A percentile compares a stretch with the other conserved stretches of the same genome.
Conservation (phyloP, 805 yeast species). For the Wickerhamiella galacta region DNA sequence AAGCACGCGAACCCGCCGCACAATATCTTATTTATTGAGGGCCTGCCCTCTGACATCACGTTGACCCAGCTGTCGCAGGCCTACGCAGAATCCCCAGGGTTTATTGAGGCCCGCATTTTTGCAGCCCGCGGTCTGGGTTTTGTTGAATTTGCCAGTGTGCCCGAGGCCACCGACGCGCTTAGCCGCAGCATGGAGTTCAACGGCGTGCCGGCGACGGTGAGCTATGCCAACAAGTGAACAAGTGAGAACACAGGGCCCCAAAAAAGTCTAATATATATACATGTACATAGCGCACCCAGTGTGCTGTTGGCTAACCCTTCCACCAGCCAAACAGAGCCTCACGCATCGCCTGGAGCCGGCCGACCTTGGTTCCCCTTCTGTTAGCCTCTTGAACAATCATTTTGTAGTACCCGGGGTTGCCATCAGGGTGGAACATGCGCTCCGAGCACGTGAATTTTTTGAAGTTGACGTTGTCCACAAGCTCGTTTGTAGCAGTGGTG, state of each 20-base stretch:
- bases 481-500: constrained; percentile 12
- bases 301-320: constrained; percentile 5
- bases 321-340: constrained; percentile 55
- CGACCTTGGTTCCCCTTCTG: constrained; percentile 52
- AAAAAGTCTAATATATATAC: not conserved
- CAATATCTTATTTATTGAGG: constrained; percentile 49
- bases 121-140: constrained; percentile 56
- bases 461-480: constrained; percentile 10
- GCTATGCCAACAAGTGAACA: constrained; percentile 12
- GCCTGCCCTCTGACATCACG: constrained; percentile 30
- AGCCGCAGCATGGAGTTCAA: not conserved
- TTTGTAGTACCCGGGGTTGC: constrained; percentile 64
- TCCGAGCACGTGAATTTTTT: constrained; percentile 23
- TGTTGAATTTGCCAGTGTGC: constrained; percentile 41
- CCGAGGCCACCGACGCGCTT: constrained; percentile 9
- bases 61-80: constrained; percentile 26
- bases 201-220: constrained; percentile 5
- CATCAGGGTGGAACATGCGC: constrained; percentile 60
- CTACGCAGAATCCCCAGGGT: constrained; percentile 42
- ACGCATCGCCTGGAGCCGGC: constrained; percentile 45
- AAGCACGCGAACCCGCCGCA: constrained; percentile 37
- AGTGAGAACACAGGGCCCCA: not conserved
- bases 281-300: not conserved
- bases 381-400: constrained; percentile 52
- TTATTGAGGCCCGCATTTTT: constrained; percentile 49